Percentiles rank a stretch among this genome's conserved stretches.
Conservation (phyloP, 768 basidiomycete genomes). For the Dioszegia aurantiaca region DNA sequence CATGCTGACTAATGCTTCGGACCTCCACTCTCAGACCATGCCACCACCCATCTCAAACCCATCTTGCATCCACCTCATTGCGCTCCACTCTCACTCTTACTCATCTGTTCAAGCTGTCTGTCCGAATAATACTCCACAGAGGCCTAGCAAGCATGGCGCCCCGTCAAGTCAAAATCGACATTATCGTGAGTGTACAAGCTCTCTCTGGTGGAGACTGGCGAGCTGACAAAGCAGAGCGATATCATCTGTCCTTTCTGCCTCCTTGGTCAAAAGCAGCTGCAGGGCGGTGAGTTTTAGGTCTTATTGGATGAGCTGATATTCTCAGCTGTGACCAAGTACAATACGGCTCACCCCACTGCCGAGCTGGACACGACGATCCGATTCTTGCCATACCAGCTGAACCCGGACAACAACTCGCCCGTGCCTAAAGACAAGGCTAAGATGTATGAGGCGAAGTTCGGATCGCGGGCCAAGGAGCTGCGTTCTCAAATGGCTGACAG, state of each 20-base stretch:
- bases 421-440: slow-evolving; percentile 28
- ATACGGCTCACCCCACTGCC: slow-evolving; percentile 39
- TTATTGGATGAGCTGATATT: neutral
- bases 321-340: slow-evolving; percentile 32
- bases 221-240: slow-evolving; percentile 25
- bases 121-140: neutral
- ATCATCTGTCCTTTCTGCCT: slow-evolving; percentile 38
- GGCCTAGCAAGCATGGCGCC: slow-evolving; percentile 2
- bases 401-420: slow-evolving; percentile 51
- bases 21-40: too few species aligned
- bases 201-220: too few species aligned
- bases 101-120: slow-evolving; percentile 9
- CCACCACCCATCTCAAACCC: too few species aligned
- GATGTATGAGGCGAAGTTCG: slow-evolving; percentile 54
- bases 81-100: too few species aligned
- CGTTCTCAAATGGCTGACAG: slow-evolving; percentile 58
- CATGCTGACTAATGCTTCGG: too few species aligned
- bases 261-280: slow-evolving; percentile 29
- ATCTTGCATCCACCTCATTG: too few species aligned
- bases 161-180: slow-evolving; percentile 13
- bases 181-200: slow-evolving; percentile 1
- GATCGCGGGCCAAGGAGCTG: slow-evolving; percentile 51
- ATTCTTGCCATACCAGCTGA: slow-evolving; percentile 57
- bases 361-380: slow-evolving; percentile 54
- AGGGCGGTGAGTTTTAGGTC: slow-evolving; percentile 1